These are phyloP conservation scores for Microsporum canis DNA, from an alignment of 2,329 filamentous ascomycete genomes.

Conservation along the genomic window DNA sequence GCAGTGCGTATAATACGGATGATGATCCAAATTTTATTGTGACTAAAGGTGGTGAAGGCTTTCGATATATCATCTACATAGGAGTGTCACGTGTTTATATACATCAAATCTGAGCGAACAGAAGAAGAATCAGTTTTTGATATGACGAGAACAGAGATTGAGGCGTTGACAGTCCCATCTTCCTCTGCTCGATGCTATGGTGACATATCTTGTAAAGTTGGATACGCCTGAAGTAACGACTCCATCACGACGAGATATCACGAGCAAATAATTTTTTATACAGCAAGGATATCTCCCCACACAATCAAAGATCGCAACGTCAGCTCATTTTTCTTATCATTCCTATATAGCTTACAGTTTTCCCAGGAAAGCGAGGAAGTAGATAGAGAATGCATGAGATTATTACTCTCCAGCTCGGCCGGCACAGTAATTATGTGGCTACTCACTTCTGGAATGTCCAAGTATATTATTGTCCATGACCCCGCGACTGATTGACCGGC, in stretches of 20 bases:
- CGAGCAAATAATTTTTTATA: background rate
- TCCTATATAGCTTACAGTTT: background rate
- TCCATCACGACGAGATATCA: background rate
- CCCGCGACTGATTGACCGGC: background rate
- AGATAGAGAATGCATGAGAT: slow-evolving; percentile 70
- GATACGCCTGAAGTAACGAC: too few relatives aligned
- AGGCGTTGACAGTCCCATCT: too few relatives aligned
- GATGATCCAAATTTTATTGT: too few relatives aligned
- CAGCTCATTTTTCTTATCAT: background rate
- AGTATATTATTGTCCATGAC: slow-evolving; percentile 34
- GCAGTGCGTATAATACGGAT: too few relatives aligned
- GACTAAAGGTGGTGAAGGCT: too few relatives aligned
- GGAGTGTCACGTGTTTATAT: too few relatives aligned
- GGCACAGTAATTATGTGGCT: slow-evolving; percentile 82
- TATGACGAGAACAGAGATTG: too few relatives aligned
- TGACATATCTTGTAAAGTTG: too few relatives aligned
- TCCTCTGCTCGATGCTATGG: too few relatives aligned
- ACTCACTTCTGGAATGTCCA: slow-evolving; percentile 98
- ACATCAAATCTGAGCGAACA: too few relatives aligned
- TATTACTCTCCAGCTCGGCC: slow-evolving; percentile 83
- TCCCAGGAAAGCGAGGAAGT: background rate
- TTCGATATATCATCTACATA: too few relatives aligned
- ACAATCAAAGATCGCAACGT: background rate
- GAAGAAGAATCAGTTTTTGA: too few relatives aligned
- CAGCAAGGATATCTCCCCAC: background rate